Evolutionary conservation across 345 rosid genomes (phyloP), one percentile per base, ranked within the genome.

Genomic region (Moricandia moricandioides): DNA sequence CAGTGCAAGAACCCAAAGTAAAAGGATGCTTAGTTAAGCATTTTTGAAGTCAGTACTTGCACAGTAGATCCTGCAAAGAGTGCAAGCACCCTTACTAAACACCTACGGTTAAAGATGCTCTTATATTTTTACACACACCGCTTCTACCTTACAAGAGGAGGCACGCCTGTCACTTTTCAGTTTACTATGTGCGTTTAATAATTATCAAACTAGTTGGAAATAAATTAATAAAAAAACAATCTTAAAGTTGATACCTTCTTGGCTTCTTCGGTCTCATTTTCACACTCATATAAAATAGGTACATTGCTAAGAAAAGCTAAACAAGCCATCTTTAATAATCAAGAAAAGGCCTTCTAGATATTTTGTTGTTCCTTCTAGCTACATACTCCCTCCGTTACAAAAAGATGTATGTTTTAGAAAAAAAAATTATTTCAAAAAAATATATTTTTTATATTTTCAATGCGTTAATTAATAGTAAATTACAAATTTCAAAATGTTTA

Each of bases 241-340:
- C 31, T 45, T 26, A 61, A 45, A 57, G 47, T 74, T 58, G 65
- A 76, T 69, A 69, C 79, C 74, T 62, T 69, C 75, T 39, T 33
- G 52, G 18, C 74, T 54, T 69, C 75, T 39, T 43, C 39, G 18
- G 70, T 76, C 75, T 54, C 58, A 62, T 54, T 62, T 76, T 69
- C 75, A 76, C 75, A 76, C 75, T 59, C 27, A 70, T 35, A 34
- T 6, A 52, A 35, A 67, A 74, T 35, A 37, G n/a, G n/a, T n/a
- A 8, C 11, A 67, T 60, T 1, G 5, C 0, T 73, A 17, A 35
- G 26, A 40, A 45, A 21, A 10, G 59, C 13, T 45, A 16, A 67
- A 26, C 68, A 75, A 75, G 14, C 18, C 27, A 37, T 35, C 30
- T 39, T 64, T 64, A 37, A 12, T 27, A 63, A 63, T 56, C 55